Base-by-base conservation (phyloP, 2,329 filamentous ascomycete genomes). In the Penicillium sp. region DNA sequence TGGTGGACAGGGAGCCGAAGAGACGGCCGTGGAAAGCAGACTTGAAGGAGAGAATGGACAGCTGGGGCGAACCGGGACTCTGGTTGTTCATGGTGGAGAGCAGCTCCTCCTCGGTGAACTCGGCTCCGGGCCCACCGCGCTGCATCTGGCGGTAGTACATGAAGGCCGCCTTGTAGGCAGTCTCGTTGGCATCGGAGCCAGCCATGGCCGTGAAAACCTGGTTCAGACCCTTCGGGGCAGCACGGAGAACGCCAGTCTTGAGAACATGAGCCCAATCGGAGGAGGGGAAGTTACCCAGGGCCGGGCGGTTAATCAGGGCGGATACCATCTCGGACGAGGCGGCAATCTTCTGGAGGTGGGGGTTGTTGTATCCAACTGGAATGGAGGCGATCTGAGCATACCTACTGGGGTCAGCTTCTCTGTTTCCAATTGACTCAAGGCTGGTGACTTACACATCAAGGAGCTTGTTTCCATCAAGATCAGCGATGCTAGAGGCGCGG, bases 381-480 rank as follows among this genome's bases (percentile, higher is more conserved):
- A 95, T 95, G 37, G 88, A 95, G 55, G 89, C 89, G 64, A 95
- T 95, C 72, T 95, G 89, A 45, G 89, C 87, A 65, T 91, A 91
- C 8, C 47, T 49, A 21, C 10, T 24, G 19, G 28, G 22, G 34
- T 49, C 43, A 49, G 47, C 15, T 19, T n/a, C 6, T 19, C 3
- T 45, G 0, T 9, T 43, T 22, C 9, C 33, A 39, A 39, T 49
- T 39, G 47, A 19, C n/a, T 45, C 22, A 19, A 4, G 6, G 4
- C 6, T 34, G 34, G 26, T 31, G 4, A 65, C 70, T 61, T 68
- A 75, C 65, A 77, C 75, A 65, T 77, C 75, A 32, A 77, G 65
- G 32, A 76, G 65, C 43, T 75, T 63, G 59, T 77, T 77, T 45
- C 75, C 75, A 61, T 77, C 75, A 26, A 73, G 64, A 61, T 77